Percentiles rank a stretch among this genome's conserved stretches.
These are phyloP conservation scores for Geranium rotundifolium DNA, from an alignment of 345 rosid genomes.

Conservation along the genomic window DNA sequence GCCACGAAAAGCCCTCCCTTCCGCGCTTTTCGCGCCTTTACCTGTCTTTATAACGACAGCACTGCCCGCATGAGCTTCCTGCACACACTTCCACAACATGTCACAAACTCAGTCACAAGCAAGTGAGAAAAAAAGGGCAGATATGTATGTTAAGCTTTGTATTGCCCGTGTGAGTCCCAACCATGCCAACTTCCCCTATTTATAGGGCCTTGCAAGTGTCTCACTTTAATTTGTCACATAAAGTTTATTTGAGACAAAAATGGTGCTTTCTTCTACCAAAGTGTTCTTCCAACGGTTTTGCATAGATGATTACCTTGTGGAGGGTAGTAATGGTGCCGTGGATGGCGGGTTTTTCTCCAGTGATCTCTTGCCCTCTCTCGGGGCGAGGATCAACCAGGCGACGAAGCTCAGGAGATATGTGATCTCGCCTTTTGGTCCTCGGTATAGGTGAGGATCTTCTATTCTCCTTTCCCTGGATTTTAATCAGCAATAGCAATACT, in stretches of 20 bases:
- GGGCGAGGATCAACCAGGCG: slow-evolving; percentile 74
- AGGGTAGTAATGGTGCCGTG: slow-evolving; percentile 18
- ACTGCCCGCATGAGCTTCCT: slow-evolving; percentile 23
- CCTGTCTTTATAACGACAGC: slow-evolving; percentile 28
- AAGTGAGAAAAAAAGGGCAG: neutral
- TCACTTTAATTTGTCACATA: neutral
- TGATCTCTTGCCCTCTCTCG: slow-evolving; percentile 88
- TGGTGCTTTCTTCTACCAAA: slow-evolving; percentile 46
- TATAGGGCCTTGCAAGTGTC: neutral
- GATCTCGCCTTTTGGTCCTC: slow-evolving; percentile 68
- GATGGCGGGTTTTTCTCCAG: slow-evolving; percentile 62
- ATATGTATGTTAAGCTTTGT: neutral
- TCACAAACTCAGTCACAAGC: slow-evolving; percentile 7
- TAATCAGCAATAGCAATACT: too few species aligned
- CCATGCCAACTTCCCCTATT: neutral
- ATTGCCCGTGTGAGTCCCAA: neutral
- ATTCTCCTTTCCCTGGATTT: neutral
- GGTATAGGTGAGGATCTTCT: slow-evolving; percentile 44
- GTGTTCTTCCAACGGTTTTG: slow-evolving; percentile 78
- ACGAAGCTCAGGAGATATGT: slow-evolving; percentile 67
- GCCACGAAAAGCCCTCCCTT: slow-evolving; percentile 36
- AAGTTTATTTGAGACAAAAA: slow-evolving; percentile 7
- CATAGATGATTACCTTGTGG: slow-evolving; percentile 43
- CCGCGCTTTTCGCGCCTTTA: slow-evolving; percentile 19
- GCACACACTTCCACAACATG: slow-evolving; percentile 6